These are phyloP conservation scores for Trichosporon faecale DNA, from an alignment of 1,284 basidiomycete genomes.

Conservation along the genomic window DNA sequence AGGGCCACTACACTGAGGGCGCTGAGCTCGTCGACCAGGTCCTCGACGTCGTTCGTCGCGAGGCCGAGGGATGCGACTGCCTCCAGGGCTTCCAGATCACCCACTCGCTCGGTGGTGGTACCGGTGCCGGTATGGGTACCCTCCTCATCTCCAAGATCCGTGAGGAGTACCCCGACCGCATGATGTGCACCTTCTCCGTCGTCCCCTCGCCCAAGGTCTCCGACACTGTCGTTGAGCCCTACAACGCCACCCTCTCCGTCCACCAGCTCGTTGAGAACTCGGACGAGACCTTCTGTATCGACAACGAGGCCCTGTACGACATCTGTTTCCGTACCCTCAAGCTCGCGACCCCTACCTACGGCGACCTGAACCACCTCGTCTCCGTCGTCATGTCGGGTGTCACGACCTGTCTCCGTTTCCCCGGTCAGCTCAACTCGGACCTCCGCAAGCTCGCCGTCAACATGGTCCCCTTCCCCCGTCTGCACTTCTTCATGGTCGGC, in stretches of 20 bases:
- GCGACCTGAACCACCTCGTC: conserved; percentile 95
- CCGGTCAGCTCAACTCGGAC: conserved; percentile 97
- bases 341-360: conserved; percentile 88
- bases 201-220: conserved; percentile 62
- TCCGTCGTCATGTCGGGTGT: conserved; percentile 94
- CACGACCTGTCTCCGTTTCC: conserved; percentile 63
- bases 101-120: conserved; percentile 63
- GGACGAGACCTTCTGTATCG: conserved; percentile 66
- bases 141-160: conserved; percentile 63
- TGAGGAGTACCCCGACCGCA: conserved; percentile 62
- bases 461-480: conserved; percentile 98
- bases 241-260: conserved; percentile 62
- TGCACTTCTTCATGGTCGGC: conserved; percentile 99
- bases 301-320: conserved; percentile 97
- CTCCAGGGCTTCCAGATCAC: conserved; percentile 63
- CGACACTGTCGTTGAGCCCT: conserved; percentile 62
- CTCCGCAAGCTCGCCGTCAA: conserved; percentile 96
- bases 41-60: conserved; percentile 61
- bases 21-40: conserved; percentile 61
- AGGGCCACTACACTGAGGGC: conserved; percentile 57
- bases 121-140: conserved; percentile 63
- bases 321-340: conserved; percentile 97
- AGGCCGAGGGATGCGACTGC: conserved; percentile 60
- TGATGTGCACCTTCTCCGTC: conserved; percentile 64
- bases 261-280: conserved; percentile 65